Evolutionary conservation across 2,329 filamentous ascomycete genomes (phyloP).

Genomic region (Aureobasidium sp.): DNA sequence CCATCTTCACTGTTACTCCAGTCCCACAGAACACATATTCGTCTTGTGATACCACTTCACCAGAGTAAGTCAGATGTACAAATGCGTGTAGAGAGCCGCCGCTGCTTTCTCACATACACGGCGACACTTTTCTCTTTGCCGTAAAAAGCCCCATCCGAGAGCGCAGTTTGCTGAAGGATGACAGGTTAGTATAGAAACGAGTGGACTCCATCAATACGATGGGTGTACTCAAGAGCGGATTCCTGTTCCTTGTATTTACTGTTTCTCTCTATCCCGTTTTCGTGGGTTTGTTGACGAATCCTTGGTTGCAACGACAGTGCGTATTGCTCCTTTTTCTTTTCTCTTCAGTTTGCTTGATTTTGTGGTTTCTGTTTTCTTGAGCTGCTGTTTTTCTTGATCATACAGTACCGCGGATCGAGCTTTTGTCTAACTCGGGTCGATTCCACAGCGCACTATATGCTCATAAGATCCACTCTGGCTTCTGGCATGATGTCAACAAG

Average conservation of each 20-base stretch:
- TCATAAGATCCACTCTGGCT: constrained; percentile 65
- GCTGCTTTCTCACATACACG: neutral
- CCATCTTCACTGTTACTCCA: neutral
- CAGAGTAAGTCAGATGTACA: neutral
- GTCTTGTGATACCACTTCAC: neutral
- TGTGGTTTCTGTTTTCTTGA: neutral
- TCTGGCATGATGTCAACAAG: constrained; percentile 68
- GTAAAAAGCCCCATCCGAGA: neutral
- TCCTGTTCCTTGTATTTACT: constrained; percentile 39
- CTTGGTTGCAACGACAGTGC: constrained; percentile 74
- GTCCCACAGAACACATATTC: neutral
- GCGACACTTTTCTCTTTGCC: neutral
- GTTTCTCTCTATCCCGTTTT: constrained; percentile 58
- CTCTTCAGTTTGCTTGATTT: neutral
- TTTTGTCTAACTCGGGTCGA: neutral
- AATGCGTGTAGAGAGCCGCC: neutral
- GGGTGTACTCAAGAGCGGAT: constrained; percentile 26
- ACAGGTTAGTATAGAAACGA: neutral
- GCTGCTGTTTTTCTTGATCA: neutral
- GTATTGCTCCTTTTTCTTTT: constrained; percentile 26
- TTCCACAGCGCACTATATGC: constrained; percentile 67
- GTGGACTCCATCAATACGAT: neutral
- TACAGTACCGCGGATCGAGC: neutral
- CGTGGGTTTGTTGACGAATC: constrained; percentile 60
- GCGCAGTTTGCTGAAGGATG: constrained; percentile 8